A percentile compares a stretch with the other conserved stretches of the same genome.
Evolutionary conservation across 345 rosid genomes (phyloP).

Genomic region (Erysimum cheiranthoides): DNA sequence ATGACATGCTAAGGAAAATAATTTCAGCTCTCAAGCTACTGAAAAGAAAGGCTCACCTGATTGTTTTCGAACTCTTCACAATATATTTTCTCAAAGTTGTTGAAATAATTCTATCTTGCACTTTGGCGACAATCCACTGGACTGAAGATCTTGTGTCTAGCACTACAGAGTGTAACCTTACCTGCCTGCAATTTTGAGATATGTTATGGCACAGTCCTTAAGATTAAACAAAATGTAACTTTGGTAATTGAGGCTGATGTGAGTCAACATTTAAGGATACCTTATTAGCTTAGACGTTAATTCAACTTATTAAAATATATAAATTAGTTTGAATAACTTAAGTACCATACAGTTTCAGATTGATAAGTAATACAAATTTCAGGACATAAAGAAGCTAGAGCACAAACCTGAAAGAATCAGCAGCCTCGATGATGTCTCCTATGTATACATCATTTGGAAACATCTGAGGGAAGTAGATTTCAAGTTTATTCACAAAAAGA

Average conservation of each 20-base stretch:
- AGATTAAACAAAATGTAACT: not conserved
- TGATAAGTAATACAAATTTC: slow-evolving; percentile 13
- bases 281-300: not conserved
- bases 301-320: no score
- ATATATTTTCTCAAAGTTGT: slow-evolving; percentile 64
- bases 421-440: slow-evolving; percentile 70
- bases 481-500: slow-evolving; percentile 5
- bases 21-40: slow-evolving; percentile 23
- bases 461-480: slow-evolving; percentile 54
- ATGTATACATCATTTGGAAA: slow-evolving; percentile 79
- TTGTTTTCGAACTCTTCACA: slow-evolving; percentile 58
- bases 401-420: slow-evolving; percentile 77
- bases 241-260: slow-evolving; percentile 2
- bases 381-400: slow-evolving; percentile 26
- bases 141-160: slow-evolving; percentile 59
- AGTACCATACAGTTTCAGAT: slow-evolving; percentile 11
- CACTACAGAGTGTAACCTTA: slow-evolving; percentile 48
- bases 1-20: slow-evolving; percentile 3
- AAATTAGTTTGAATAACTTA: slow-evolving; percentile 11
- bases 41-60: slow-evolving; percentile 56
- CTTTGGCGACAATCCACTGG: slow-evolving; percentile 70
- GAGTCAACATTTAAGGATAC: not conserved
- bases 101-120: slow-evolving; percentile 69
- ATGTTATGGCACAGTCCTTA: slow-evolving; percentile 17
- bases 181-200: slow-evolving; percentile 55